Conservation (phyloP, 768 basidiomycete genomes). For the Rickenella mellea region DNA sequence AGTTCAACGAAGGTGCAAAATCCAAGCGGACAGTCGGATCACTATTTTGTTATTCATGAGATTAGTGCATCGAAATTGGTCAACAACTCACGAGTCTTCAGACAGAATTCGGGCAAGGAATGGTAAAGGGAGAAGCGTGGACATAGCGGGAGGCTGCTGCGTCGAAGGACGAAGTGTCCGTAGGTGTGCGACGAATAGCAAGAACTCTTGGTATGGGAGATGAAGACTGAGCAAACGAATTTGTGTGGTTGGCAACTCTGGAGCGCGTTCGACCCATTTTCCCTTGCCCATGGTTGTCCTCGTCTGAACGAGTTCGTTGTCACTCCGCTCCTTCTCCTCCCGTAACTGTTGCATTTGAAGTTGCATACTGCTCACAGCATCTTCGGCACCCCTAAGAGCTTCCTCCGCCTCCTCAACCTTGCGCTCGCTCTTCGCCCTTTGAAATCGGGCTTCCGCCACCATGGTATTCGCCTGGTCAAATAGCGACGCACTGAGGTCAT, state of each 20-base stretch:
- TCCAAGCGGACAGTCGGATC: slow-evolving; percentile 92
- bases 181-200: slow-evolving; percentile 68
- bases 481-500: slow-evolving; percentile 83
- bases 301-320: slow-evolving; percentile 41
- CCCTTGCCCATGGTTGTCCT: slow-evolving; percentile 52
- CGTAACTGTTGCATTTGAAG: slow-evolving; percentile 71
- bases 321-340: slow-evolving; percentile 54
- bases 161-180: slow-evolving; percentile 59
- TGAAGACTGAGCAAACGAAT: slow-evolving; percentile 56
- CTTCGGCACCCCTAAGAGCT: slow-evolving; percentile 76
- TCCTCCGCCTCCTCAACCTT: slow-evolving; percentile 71
- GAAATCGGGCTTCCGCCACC: slow-evolving; percentile 88
- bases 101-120: slow-evolving; percentile 65
- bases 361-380: slow-evolving; percentile 78
- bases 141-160: slow-evolving; percentile 53
- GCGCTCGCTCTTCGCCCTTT: slow-evolving; percentile 55
- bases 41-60: slow-evolving; percentile 27
- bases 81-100: slow-evolving; percentile 74
- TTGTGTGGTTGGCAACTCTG: slow-evolving; percentile 19
- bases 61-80: slow-evolving; percentile 8
- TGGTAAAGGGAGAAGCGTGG: slow-evolving; percentile 66
- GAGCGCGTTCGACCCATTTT: slow-evolving; percentile 48
- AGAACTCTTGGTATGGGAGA: slow-evolving; percentile 71
- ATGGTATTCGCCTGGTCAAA: slow-evolving; percentile 94
- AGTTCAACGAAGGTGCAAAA: slow-evolving; percentile 87